Conservation (phyloP, 2,329 filamentous ascomycete genomes). For the Pseudogymnoascus verrucosus region DNA sequence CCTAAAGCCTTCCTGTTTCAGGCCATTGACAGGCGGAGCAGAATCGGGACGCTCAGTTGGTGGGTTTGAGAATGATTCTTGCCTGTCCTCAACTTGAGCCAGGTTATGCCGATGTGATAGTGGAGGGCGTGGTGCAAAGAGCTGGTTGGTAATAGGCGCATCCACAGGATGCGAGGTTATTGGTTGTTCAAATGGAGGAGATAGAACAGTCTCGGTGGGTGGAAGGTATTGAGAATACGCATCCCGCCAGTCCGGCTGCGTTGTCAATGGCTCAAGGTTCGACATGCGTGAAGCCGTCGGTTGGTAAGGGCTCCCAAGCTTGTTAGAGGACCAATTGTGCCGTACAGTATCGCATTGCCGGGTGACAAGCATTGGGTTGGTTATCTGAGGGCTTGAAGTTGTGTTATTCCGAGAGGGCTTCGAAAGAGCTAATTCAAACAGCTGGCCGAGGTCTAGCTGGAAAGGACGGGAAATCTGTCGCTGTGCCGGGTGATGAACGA, state of each 20-base stretch:
- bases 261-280: slow-evolving; percentile 28
- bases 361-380: slow-evolving; percentile 29
- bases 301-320: slow-evolving; percentile 28
- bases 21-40: slow-evolving; percentile 16
- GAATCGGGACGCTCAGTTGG: slow-evolving; percentile 25
- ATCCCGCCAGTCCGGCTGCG: slow-evolving; percentile 31
- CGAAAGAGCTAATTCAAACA: slow-evolving; percentile 4
- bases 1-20: background rate
- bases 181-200: slow-evolving; percentile 23
- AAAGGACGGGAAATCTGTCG: slow-evolving; percentile 4
- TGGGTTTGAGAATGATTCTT: slow-evolving; percentile 19
- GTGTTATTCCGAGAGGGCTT: background rate
- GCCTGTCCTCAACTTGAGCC: slow-evolving; percentile 17
- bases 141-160: slow-evolving; percentile 10
- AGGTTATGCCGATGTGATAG: slow-evolving; percentile 27
- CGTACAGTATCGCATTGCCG: slow-evolving; percentile 30
- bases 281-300: slow-evolving; percentile 30
- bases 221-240: slow-evolving; percentile 27
- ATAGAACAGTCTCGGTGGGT: slow-evolving; percentile 22
- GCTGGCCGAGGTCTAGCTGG: slow-evolving; percentile 6
- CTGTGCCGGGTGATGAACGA: slow-evolving; percentile 8
- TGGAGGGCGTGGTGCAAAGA: slow-evolving; percentile 17
- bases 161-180: slow-evolving; percentile 20
- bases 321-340: slow-evolving; percentile 31
- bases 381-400: slow-evolving; percentile 7